phyloP scores from a whole-genome alignment of 805 yeast species.

The Pichia scutulata region DNA sequence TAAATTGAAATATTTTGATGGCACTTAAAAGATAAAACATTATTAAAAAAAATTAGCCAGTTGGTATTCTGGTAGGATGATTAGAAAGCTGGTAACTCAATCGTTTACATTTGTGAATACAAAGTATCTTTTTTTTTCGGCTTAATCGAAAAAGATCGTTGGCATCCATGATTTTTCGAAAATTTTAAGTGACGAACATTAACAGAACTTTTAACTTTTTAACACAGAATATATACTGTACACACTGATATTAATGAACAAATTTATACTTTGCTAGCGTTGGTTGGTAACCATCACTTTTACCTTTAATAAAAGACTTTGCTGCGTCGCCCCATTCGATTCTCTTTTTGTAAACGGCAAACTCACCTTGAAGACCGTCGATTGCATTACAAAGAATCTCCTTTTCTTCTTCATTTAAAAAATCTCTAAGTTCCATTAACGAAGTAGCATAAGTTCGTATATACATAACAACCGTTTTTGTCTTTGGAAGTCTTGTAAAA shows the following conservation, averaged over 20 bases:
- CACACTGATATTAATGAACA: slow-evolving; percentile 1
- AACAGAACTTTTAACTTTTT: too few relatives aligned
- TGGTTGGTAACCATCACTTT: slow-evolving; percentile 29
- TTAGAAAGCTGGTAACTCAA: too few relatives aligned
- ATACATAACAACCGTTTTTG: slow-evolving; percentile 41
- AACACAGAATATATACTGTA: too few relatives aligned
- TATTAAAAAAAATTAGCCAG: too few relatives aligned
- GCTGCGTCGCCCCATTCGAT: slow-evolving; percentile 68
- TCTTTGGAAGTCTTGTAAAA: slow-evolving; percentile 43
- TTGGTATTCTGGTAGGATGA: too few relatives aligned
- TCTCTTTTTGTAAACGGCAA: slow-evolving; percentile 55
- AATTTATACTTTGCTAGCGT: slow-evolving; percentile 19
- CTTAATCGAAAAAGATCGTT: too few relatives aligned
- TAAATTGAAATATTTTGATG: too few relatives aligned
- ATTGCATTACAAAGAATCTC: slow-evolving; percentile 57
- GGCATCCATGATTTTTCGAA: too few relatives aligned
- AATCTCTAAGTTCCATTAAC: slow-evolving; percentile 32
- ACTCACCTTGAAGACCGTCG: slow-evolving; percentile 49
- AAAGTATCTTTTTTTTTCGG: too few relatives aligned
- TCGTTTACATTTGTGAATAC: too few relatives aligned
- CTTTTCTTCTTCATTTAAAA: slow-evolving; percentile 30
- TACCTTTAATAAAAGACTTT: slow-evolving; percentile 31
- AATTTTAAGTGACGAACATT: too few relatives aligned
- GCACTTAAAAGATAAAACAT: too few relatives aligned
- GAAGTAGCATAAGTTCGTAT: slow-evolving; percentile 53